Evolutionary conservation across 345 rosid genomes (phyloP).

Genomic region (Eucalyptus microcorys): DNA sequence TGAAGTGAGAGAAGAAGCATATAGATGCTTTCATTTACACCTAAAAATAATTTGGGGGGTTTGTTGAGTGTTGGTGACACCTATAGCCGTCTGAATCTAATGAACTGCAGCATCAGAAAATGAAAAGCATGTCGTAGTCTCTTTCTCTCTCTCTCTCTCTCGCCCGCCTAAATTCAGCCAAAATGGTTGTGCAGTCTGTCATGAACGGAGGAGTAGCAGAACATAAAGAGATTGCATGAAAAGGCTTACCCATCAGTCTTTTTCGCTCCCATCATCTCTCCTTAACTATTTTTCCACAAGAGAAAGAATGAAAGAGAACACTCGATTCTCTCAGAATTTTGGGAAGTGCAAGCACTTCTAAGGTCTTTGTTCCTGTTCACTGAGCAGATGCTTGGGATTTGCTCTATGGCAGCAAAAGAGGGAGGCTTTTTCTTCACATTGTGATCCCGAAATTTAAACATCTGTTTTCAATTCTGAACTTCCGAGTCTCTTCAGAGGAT

Average conservation of each 20-base stretch:
- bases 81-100: not conserved
- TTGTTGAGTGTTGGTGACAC: not conserved
- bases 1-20: not conserved
- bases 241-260: not conserved
- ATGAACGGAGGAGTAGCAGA: not conserved
- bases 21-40: not conserved
- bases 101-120: not conserved
- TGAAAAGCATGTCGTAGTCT: not conserved
- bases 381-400: not conserved
- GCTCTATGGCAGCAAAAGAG: not conserved
- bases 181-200: not conserved
- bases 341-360: not conserved
- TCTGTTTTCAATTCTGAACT: not conserved
- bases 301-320: not conserved
- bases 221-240: not conserved
- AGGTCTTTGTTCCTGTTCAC: not conserved
- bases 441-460: not conserved
- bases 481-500: not conserved
- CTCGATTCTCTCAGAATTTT: not conserved
- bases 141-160: not conserved
- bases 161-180: not conserved
- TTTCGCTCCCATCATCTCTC: not conserved
- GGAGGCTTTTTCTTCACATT: not conserved
- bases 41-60: not conserved
- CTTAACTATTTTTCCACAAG: not conserved